These are phyloP conservation scores for grape (Vitis vinifera) DNA, from an alignment of 164 flowering plant genomes.

Conservation along the genomic window DNA sequence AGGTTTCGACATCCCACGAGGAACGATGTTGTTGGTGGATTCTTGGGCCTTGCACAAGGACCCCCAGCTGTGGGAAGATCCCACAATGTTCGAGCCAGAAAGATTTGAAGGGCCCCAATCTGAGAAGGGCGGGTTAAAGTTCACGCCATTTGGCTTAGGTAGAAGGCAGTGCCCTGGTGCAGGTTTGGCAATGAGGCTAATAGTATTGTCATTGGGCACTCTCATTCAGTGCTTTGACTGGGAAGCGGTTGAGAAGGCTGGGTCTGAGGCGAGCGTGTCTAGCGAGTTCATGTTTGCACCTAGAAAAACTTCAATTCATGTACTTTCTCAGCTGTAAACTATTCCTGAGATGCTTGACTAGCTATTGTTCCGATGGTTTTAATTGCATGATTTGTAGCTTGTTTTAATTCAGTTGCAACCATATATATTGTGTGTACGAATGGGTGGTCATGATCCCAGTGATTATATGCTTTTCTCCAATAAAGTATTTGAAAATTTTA, in stretches of 20 bases:
- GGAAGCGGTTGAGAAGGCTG: neutral
- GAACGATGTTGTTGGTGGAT: neutral
- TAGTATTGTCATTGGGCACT: conserved; percentile 3
- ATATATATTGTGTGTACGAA: no score
- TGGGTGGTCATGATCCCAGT: no score
- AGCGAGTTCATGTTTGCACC: no score
- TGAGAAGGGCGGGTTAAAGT: neutral
- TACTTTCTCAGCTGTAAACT: no score
- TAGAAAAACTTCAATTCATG: no score
- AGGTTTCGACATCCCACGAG: neutral
- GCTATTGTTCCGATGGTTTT: no score
- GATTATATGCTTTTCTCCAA: no score
- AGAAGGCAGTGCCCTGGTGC: conserved; percentile 27
- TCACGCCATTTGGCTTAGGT: conserved; percentile 22
- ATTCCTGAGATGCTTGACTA: no score
- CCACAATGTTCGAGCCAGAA: neutral
- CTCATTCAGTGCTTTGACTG: conserved; percentile 7
- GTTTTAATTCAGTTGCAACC: no score
- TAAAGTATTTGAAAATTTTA: no score
- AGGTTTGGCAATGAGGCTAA: conserved; percentile 10
- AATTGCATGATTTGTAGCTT: no score
- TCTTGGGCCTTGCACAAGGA: neutral
- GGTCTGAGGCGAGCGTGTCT: no score
- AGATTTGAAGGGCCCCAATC: neutral
- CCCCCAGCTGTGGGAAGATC: neutral